Percentiles rank a stretch among this genome's conserved stretches.
phyloP scores from a whole-genome alignment of 352 stramenopile genomes.

The Globisporangium mamillatum region DNA sequence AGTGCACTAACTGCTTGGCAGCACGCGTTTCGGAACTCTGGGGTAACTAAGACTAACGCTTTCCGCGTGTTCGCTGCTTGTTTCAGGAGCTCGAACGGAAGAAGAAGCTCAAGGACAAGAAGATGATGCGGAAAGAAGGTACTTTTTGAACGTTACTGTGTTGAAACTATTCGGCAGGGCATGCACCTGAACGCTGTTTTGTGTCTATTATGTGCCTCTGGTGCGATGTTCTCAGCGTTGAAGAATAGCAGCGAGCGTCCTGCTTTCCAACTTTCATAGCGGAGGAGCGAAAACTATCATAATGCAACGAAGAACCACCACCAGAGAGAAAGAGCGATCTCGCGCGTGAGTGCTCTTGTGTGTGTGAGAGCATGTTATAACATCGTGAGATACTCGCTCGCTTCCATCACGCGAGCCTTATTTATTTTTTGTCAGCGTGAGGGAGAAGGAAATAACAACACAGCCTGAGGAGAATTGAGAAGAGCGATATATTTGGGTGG shows the following conservation, averaged over 20 bases:
- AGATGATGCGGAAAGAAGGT: constrained; percentile 64
- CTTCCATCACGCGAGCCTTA: background rate
- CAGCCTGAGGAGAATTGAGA: background rate
- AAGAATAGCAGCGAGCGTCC: constrained; percentile 5
- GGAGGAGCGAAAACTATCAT: background rate
- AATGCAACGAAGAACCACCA: background rate
- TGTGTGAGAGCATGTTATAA: background rate
- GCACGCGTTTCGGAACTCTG: background rate
- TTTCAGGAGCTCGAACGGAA: constrained; percentile 63
- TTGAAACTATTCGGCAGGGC: background rate
- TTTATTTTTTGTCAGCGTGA: constrained; percentile 9
- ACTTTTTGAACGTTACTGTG: background rate
- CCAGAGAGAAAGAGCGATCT: background rate
- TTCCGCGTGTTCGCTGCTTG: background rate
- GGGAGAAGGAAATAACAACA: background rate
- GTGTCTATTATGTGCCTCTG: background rate
- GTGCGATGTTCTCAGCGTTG: constrained; percentile 7
- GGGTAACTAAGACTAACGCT: background rate
- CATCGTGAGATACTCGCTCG: background rate
- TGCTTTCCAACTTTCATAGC: constrained; percentile 11
- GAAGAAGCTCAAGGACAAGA: constrained; percentile 74
- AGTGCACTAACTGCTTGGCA: background rate
- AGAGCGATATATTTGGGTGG: background rate
- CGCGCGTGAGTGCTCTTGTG: background rate
- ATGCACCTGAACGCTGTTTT: background rate